These are phyloP conservation scores for Boechera retrofracta DNA, from an alignment of 345 rosid genomes.

Conservation along the genomic window DNA sequence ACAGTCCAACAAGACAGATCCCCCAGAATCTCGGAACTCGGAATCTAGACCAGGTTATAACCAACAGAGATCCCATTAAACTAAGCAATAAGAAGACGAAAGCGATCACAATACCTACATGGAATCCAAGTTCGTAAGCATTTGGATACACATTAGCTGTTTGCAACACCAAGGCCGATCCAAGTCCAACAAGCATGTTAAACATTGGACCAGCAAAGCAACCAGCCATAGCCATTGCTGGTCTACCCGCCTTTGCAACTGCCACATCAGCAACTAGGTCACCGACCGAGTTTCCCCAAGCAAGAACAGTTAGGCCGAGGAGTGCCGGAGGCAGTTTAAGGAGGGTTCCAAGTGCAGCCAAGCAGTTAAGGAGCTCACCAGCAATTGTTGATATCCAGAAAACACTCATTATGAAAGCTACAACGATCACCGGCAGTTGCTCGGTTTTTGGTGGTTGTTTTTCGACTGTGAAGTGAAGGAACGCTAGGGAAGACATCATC, in stretches of 20 bases:
- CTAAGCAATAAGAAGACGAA: constrained; percentile 89
- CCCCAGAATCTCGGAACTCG: constrained; percentile 95
- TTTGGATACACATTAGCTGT: constrained; percentile 77
- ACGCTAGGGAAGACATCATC: constrained; percentile 70
- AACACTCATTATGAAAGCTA: constrained; percentile 90
- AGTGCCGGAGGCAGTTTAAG: constrained; percentile 82
- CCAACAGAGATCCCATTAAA: constrained; percentile 90
- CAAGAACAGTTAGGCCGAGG: constrained; percentile 91
- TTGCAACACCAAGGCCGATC: constrained; percentile 76
- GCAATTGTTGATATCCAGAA: constrained; percentile 97
- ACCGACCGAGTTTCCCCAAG: constrained; percentile 99
- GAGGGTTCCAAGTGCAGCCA: constrained; percentile 76
- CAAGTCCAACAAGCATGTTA: constrained; percentile 98
- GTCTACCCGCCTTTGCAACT: constrained; percentile 95
- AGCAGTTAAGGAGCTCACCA: constrained; percentile 88
- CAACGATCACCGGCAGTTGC: constrained; percentile 65
- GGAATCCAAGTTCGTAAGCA: constrained; percentile 79
- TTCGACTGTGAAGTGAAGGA: constrained; percentile 78
- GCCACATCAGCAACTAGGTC: constrained; percentile 98
- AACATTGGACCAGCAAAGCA: constrained; percentile 99
- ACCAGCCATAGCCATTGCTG: constrained; percentile 99
- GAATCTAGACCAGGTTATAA: constrained; percentile 93
- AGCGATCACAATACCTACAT: constrained; percentile 80
- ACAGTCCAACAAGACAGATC: constrained; percentile 88
- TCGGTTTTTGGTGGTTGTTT: constrained; percentile 85